These are phyloP conservation scores for Ascocoryne sarcoides DNA, from an alignment of 2,329 filamentous ascomycete species.

Conservation along the genomic window DNA sequence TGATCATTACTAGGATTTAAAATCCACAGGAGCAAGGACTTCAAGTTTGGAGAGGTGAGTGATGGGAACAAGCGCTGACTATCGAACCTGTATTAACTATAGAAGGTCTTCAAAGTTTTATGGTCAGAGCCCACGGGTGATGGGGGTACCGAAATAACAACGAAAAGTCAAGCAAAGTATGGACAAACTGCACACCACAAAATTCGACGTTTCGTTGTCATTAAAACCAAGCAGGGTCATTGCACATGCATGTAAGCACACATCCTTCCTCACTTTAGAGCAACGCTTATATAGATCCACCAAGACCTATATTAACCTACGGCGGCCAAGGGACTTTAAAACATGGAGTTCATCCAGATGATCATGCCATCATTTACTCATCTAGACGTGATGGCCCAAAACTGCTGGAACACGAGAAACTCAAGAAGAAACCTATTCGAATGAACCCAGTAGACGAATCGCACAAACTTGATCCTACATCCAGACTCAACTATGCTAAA, in stretches of 20 bases:
- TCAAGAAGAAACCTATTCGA: constrained; percentile 6
- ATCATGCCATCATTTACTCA: constrained; percentile 3
- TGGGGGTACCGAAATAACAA: too few relatives aligned
- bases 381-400: neutral
- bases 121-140: constrained; percentile 6
- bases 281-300: neutral
- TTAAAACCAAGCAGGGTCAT: constrained; percentile 3
- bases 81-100: too few relatives aligned
- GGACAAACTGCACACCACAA: neutral
- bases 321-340: constrained; percentile 8
- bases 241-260: constrained; percentile 17
- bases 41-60: constrained; percentile 1
- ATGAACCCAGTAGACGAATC: neutral
- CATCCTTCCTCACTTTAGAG: neutral
- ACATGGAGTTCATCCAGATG: constrained; percentile 4
- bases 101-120: constrained; percentile 9
- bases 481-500: constrained; percentile 23
- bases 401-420: neutral
- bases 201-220: constrained; percentile 18
- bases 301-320: constrained; percentile 9
- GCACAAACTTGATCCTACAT: constrained; percentile 8
- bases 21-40: neutral
- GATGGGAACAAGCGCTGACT: too few relatives aligned
- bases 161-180: too few relatives aligned
- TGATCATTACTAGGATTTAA: neutral